Base-by-base conservation (phyloP, 306 rosid genomes). In the Cucurbita ficifolia region DNA sequence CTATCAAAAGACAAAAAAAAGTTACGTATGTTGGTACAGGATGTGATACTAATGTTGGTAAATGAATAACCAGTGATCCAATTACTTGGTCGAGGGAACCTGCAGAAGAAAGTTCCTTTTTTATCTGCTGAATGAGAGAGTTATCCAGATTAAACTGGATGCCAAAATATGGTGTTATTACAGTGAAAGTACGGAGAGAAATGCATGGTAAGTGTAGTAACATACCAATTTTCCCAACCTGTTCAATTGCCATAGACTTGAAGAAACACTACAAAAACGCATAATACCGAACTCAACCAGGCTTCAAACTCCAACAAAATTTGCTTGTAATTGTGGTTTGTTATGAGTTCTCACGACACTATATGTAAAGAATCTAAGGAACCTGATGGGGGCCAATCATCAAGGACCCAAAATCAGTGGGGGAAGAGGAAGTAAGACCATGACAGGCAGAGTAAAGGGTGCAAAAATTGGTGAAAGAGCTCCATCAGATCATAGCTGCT, bases 401-500 rank as follows among this genome's bases (percentile, higher is more conserved):
- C 39, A 6, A 46, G 73, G 39, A 46, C 19, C 8, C 22, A 22
- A 42, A 65, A 69, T 48, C 73, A 45, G 42, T 24, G 21, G 73
- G 42, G 54, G 19, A 67, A 67, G 48, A 67, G 72, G 45, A 63
- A 43, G 54, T 33, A 43, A 65, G 70, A 33, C 33, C 51, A 10
- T 40, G 45, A 18, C 51, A 64, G 50, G 12, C 51, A n/a, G 50
- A 59, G 65, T 10, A 10, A n/a, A 33, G 33, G 36, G 21, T 57
- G 54, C 43, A 56, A 45, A 58, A 45, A 21, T 58, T 29, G 17
- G 42, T 40, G 38, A 39, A 24, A 40, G 29, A 12, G 33, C 62
- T 75, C 52, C 72, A 75, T 45, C 77, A 67, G 61, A 77, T 86
- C 68, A 95, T 46, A 88, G 90, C 86, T 88, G 92, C 79, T 91